Evolutionary conservation across 1,284 basidiomycete species (phyloP), one percentile per base, ranked within the genome.

Genomic region (Paramarasmius palmivorus): DNA sequence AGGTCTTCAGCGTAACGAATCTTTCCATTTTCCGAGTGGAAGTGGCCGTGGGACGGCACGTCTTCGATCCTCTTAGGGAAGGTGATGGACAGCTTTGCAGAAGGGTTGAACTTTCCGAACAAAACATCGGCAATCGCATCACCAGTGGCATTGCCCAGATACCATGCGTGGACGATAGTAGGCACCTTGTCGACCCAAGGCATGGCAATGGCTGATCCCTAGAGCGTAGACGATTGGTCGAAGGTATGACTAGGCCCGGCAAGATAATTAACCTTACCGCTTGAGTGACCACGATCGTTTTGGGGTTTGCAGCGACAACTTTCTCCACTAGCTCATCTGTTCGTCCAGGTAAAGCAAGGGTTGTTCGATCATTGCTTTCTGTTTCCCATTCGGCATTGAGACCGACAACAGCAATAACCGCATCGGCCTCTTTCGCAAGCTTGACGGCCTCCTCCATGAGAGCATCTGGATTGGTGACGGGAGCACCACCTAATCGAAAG

Each of bases 141-240:
- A 0, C 92, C 92, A 0, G 85, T 83, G n/a, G 88, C 83, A 63
- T 93, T 92, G 4, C 92, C 92, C 46, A 92, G 81, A 63, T 93
- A 93, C 89, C 89, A 93, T 1, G 85, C 78, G 55, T 91, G 88
- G 3, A 93, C 73, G 50, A 93, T 77, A 4, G 81, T 78, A 9
- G 82, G 73, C 1, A 88, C 88, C 17, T 78, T 71, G 61, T 84
- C 76, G 19, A 80, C 74, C 90, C 91, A 93, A 0, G 91, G 90
- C 73, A 92, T 76, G 7, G 82, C 76, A 58, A 92, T 83, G 4
- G 88, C 81, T 19, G 87, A 88, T 8, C 88, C 88, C 81, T 85
- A 54, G 0, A 37, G 38, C 35, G 10, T n/a, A 22, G 25, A 41
- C 10, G 19, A 19, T 26, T 42, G 53, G 39, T 25, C 47, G 52